Percentiles rank a stretch among this genome's conserved stretches.
Conservation (phyloP, 371 early-diverging fungal species). For the Entomophthora muscae region DNA sequence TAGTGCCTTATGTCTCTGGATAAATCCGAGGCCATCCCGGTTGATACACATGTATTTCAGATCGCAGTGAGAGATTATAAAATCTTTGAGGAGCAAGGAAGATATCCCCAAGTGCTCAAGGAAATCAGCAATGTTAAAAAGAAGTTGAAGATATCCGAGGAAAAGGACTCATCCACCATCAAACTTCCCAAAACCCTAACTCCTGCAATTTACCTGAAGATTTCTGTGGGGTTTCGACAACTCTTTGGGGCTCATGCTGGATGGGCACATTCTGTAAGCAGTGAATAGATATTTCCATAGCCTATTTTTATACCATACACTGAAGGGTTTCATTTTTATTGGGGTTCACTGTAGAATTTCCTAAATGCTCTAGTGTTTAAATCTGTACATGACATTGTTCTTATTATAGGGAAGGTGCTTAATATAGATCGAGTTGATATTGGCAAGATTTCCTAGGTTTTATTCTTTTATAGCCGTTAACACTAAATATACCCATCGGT, state of each 20-base stretch:
- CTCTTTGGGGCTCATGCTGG: slow-evolving; percentile 77
- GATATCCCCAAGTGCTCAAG: slow-evolving; percentile 9
- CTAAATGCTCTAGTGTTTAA: background rate
- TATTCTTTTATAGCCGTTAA: background rate
- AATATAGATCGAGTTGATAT: background rate
- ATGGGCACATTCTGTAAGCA: slow-evolving; percentile 83
- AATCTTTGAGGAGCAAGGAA: slow-evolving; percentile 22
- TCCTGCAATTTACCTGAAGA: slow-evolving; percentile 35
- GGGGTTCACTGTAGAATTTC: background rate
- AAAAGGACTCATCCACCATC: slow-evolving; percentile 6
- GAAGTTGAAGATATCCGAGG: slow-evolving; percentile 28
- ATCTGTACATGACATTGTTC: background rate
- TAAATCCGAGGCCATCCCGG: slow-evolving; percentile 67
- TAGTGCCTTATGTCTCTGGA: slow-evolving; percentile 67
- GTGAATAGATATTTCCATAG: background rate
- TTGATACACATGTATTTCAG: slow-evolving; percentile 90
- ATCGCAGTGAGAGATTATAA: slow-evolving; percentile 69
- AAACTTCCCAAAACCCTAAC: slow-evolving; percentile 47
- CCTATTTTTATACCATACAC: background rate
- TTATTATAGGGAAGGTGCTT: background rate
- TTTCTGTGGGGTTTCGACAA: slow-evolving; percentile 49
- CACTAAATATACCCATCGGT: background rate
- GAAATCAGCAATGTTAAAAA: slow-evolving; percentile 50
- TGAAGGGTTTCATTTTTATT: background rate
- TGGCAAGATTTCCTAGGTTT: background rate